Base-by-base conservation (phyloP, 1,284 basidiomycete genomes). In the Rhodotorula sp. region DNA sequence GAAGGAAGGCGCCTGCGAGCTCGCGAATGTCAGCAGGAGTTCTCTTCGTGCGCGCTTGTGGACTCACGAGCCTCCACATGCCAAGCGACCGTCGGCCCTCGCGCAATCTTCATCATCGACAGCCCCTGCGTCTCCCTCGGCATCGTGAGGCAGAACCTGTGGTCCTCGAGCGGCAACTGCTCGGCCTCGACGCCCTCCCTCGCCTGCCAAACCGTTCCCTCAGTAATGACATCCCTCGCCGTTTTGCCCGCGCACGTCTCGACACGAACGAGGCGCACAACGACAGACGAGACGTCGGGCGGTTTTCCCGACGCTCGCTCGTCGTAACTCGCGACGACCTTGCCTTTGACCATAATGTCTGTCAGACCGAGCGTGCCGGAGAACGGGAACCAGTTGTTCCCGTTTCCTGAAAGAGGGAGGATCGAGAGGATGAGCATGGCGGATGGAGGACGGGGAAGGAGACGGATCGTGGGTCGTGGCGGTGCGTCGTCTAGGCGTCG, bases 351-450 rank as follows among this genome's bases (percentile, higher is more conserved):
- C 75, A 85, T 85, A 80, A 92, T 83, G 73, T 89, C 87, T 50
- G 89, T 89, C 77, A 92, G 84, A 73, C 89, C 91, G 72, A 92
- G 86, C 80, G 87, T 88, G 78, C 90, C 91, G 66, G 82, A 81
- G 83, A 86, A 82, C 67, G 91, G 89, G 80, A 90, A 92, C 80
- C 57, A 48, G 58, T 46, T 56, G 53, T 54, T 54, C 28, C 51
- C 55, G 52, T 69, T 69, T 10, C 68, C 68, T 16, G 16, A n/a
- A 4, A 46, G 22, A 7, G 60, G 68, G 9, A 62, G 26, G 51
- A 69, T 54, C 31, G 44, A 22, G 34, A 69, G 44, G 46, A 53
- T 50, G 60, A 69, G 28, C 68, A 69, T 68, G 22, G 10, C 18
- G 47, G 47, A 37, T 28, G 31, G 28, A 31, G 28, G 30, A 44